A percentile compares a stretch with the other conserved stretches of the same genome.
phyloP scores from a whole-genome alignment of 2,329 filamentous ascomycete genomes.

The Sordariomycetes sp. region DNA sequence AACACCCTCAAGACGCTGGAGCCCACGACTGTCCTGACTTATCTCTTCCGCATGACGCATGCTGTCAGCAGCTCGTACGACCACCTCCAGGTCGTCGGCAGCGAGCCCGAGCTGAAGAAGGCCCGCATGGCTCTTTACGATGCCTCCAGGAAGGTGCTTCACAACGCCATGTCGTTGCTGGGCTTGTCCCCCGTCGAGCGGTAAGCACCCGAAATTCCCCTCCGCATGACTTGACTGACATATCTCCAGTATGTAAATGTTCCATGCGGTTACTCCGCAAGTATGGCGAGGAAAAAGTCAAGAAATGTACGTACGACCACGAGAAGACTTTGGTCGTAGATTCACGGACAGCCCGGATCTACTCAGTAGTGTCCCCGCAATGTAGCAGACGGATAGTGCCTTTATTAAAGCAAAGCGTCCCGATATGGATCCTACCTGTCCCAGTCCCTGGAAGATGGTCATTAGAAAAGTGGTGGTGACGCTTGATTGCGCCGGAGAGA shows the following conservation, averaged over 20 bases:
- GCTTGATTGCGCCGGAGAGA: no score
- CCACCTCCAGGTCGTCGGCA: slow-evolving; percentile 72
- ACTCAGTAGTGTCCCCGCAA: no score
- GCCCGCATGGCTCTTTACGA: slow-evolving; percentile 69
- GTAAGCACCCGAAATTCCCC: slow-evolving; percentile 12
- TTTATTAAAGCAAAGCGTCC: no score
- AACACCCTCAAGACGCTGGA: slow-evolving; percentile 82
- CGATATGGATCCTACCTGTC: no score
- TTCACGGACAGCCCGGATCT: no score
- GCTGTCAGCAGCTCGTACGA: slow-evolving; percentile 73
- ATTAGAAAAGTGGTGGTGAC: no score
- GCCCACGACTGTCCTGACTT: slow-evolving; percentile 44
- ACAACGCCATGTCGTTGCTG: slow-evolving; percentile 75
- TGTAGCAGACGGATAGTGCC: no score
- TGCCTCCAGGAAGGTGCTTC: slow-evolving; percentile 63
- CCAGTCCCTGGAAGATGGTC: no score
- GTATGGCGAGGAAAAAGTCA: no score
- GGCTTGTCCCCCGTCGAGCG: slow-evolving; percentile 68
- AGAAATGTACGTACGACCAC: no score
- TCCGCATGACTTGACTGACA: neutral
- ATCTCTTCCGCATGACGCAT: slow-evolving; percentile 84
- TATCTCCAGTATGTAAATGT: neutral
- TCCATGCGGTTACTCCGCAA: no score
- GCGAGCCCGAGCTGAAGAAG: slow-evolving; percentile 59
- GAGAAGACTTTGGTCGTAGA: no score